Base-by-base conservation (phyloP, 805 yeast genomes). In the Yamadazyma laniorum region DNA sequence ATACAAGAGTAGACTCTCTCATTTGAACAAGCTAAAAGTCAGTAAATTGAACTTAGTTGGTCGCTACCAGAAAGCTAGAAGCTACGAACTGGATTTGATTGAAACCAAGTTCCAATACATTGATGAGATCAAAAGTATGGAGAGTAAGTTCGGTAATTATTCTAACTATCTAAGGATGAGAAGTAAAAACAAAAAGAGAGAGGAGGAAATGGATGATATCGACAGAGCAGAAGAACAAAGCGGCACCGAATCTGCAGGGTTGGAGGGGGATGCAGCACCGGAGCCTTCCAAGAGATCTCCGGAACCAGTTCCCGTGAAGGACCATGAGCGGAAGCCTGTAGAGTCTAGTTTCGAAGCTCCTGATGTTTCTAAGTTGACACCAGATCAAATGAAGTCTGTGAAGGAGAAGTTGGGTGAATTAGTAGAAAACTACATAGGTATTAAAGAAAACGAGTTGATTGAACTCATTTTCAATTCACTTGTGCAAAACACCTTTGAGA, bases 341-440 rank as follows among this genome's bases (percentile, higher is more conserved):
- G 37, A 26, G 9, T 5, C 13, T 6, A 19, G 12, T 27, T 31
- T 27, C 21, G 5, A 14, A n/a, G 9, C 32, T 2, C 32, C 36
- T 6, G 29, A 32, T 25, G 18, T 37, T 7, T 8, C 35, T 8
- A 14, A 14, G 9, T 23, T 34, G 5, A 16, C 29, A 11, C 29
- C 29, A 46, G 39, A 2, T 27, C 19, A 32, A 3, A 41, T 63
- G 18, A 50, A 41, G 0, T 21, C 48, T 6, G 45, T 76, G 17
- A 59, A 59, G 22, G 47, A 49, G 0, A 68, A 67, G 42, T 58
- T 77, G 15, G 64, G 59, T n/a, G 55, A 53, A 3, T 59, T 74
- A 32, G 55, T 79, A 22, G 78, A 70, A 38, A 79, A 77, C 40
- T 73, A 65, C 39, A 52, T 79, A 32, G 85, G 83, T 1, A 61